phyloP scores from a whole-genome alignment of 2,329 filamentous ascomycete genomes.

The Neofusicoccum sp. region DNA sequence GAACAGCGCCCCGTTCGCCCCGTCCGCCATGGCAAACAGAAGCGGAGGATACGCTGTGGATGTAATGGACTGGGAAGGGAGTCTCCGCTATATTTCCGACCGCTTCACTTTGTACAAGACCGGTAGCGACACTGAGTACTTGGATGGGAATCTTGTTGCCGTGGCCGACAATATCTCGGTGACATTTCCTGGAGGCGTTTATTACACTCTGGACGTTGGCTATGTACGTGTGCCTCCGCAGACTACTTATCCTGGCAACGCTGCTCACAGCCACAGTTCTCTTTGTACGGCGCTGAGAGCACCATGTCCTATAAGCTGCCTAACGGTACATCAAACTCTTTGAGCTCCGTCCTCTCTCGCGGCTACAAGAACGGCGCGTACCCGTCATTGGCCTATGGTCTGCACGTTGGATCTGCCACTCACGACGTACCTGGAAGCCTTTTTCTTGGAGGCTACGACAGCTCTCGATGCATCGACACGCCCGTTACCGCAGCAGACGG shows the following conservation, averaged over 20 bases:
- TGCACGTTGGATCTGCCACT: conserved; percentile 36
- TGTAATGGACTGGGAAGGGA: background rate
- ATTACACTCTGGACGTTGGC: background rate
- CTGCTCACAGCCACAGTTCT: background rate
- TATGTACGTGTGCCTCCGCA: background rate
- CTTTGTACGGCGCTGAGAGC: background rate
- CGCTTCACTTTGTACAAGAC: background rate
- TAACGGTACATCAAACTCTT: background rate
- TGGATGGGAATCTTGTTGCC: background rate
- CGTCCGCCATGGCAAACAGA: background rate
- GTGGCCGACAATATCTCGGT: background rate
- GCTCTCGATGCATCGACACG: conserved; percentile 28
- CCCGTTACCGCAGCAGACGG: conserved; percentile 24
- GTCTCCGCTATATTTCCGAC: background rate
- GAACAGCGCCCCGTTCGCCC: background rate
- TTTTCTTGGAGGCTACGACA: conserved; percentile 37
- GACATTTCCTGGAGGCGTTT: background rate
- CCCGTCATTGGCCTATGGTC: conserved; percentile 29
- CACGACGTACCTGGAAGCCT: conserved; percentile 30
- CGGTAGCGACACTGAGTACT: background rate
- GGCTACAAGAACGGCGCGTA: conserved; percentile 16
- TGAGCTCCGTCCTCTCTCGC: background rate
- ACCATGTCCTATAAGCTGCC: background rate
- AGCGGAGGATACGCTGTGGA: background rate
- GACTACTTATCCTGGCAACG: too few relatives aligned